Evolutionary conservation across 371 early-diverging fungal genomes (phyloP).

Genomic region (Mortierella sp.): DNA sequence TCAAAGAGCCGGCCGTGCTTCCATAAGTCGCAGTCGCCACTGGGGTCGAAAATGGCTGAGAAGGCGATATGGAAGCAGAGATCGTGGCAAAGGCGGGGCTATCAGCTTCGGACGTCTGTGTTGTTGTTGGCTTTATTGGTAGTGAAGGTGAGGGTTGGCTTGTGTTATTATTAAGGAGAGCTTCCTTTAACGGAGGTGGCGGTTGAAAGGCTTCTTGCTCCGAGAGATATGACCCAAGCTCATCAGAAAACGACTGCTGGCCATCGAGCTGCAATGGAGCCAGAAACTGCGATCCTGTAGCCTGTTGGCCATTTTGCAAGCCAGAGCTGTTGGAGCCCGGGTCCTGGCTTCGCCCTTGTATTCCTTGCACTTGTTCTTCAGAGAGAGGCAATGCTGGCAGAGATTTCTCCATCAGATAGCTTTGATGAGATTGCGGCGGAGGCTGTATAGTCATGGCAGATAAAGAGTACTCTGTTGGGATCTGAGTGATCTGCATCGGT

Average conservation of each 20-base stretch:
- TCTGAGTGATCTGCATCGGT: not conserved
- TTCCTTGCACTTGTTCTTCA: too few relatives aligned
- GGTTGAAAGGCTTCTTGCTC: slow-evolving; percentile 3
- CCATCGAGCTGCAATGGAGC: not conserved
- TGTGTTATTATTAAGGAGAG: not conserved
- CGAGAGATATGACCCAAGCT: slow-evolving; percentile 33
- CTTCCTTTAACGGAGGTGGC: slow-evolving; percentile 12
- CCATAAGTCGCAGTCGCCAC: not conserved
- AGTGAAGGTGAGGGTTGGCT: not conserved
- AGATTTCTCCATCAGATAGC: slow-evolving; percentile 2
- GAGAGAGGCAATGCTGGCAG: slow-evolving; percentile 17
- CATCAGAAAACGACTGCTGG: slow-evolving; percentile 22
- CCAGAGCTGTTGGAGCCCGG: too few relatives aligned
- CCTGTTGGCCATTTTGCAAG: not conserved
- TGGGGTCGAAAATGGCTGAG: not conserved
- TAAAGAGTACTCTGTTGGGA: not conserved
- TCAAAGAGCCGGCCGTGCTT: not conserved
- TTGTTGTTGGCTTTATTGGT: too few relatives aligned
- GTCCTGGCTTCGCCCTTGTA: too few relatives aligned
- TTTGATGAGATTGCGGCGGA: slow-evolving; percentile 10
- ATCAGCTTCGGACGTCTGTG: not conserved
- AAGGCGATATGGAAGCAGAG: not conserved
- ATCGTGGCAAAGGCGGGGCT: not conserved
- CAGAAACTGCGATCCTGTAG: too few relatives aligned
- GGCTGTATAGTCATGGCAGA: slow-evolving; percentile 5